Conservation (phyloP, 2,329 filamentous ascomycete genomes). For the Beauveria rudraprayagi region DNA sequence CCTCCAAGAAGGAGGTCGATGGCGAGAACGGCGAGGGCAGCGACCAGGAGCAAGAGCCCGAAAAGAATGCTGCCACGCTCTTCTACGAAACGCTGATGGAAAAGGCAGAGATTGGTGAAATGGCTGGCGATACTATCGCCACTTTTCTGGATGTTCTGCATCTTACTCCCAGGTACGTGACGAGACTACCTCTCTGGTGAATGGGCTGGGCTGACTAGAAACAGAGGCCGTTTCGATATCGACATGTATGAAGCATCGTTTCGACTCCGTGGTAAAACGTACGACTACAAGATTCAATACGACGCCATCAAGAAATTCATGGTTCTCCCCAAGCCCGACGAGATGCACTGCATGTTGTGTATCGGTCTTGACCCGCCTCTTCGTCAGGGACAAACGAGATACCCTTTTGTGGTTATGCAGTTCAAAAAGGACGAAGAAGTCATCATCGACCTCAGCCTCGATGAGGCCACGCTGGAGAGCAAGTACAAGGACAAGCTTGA, state of each 20-base stretch:
- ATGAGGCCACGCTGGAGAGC: slow-evolving; percentile 74
- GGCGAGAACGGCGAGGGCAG: slow-evolving; percentile 59
- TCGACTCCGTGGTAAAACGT: slow-evolving; percentile 94
- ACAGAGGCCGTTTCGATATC: slow-evolving; percentile 96
- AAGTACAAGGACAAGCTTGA: slow-evolving; percentile 86
- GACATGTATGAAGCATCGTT: slow-evolving; percentile 99
- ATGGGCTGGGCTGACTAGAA: slow-evolving; percentile 17
- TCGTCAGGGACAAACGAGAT: slow-evolving; percentile 92
- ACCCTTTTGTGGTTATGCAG: slow-evolving; percentile 98
- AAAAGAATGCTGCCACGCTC: slow-evolving; percentile 91
- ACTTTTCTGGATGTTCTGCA: slow-evolving; percentile 96
- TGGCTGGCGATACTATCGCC: slow-evolving; percentile 95
- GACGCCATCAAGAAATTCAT: slow-evolving; percentile 98
- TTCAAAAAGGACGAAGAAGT: slow-evolving; percentile 98
- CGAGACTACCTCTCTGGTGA: neutral
- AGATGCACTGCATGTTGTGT: slow-evolving; percentile 89
- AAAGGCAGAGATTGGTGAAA: slow-evolving; percentile 97
- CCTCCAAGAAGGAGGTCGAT: slow-evolving; percentile 61
- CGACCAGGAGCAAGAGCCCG: slow-evolving; percentile 57
- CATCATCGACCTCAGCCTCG: slow-evolving; percentile 91
- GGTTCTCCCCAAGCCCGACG: slow-evolving; percentile 96
- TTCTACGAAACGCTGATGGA: slow-evolving; percentile 98
- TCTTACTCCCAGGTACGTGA: slow-evolving; percentile 74
- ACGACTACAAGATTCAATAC: slow-evolving; percentile 99
- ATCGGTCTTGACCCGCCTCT: slow-evolving; percentile 91